Evolutionary conservation across 2,329 filamentous ascomycete genomes (phyloP), one percentile per base, ranked within the genome.

Genomic region (Orbilia blumenaviensis): DNA sequence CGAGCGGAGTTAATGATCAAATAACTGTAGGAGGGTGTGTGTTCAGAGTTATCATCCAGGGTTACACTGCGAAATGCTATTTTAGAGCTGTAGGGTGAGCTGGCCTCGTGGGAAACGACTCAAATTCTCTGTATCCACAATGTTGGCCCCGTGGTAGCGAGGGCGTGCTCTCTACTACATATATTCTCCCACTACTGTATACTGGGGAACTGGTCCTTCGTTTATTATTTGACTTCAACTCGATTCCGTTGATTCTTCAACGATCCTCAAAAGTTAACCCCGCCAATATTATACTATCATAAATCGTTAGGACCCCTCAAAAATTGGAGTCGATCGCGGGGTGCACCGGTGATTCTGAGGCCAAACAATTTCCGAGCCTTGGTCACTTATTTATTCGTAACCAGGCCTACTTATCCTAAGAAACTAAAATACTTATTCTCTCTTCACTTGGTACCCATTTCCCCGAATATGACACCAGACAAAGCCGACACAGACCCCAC

Each of bases 401-500:
- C n/a, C n/a, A n/a, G n/a, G n/a, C n/a, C n/a, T n/a, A n/a, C n/a
- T n/a, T n/a, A n/a, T n/a, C n/a, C n/a, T n/a, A n/a, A n/a, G n/a
- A n/a, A n/a, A n/a, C n/a, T n/a, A 6, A 46, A 46, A 46, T 25
- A 41, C 18, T 21, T 25, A 23, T 9, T 23, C 8, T 34, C 6
- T 34, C 8, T 2, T 34, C 14, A 34, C 36, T 41, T 10, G n/a
- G 12, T 16, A 14, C 12, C 36, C 36, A 44, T 18, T 10, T 44
- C 5, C 41, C n/a, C 32, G 38, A 38, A 38, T 18, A 56, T 56
- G 52, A 38, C 18, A 29, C 16, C n/a, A n/a, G n/a, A 66, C 41
- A 23, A 7, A n/a, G 4, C 48, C 6, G 21, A 76, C 5, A 25
- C 23, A 25, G 72, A 76, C 34, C 72, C 64, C 3, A 41, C 62